Evolutionary conservation across 2,329 filamentous ascomycete species (phyloP).

Genomic region (Diplodia sapinea): DNA sequence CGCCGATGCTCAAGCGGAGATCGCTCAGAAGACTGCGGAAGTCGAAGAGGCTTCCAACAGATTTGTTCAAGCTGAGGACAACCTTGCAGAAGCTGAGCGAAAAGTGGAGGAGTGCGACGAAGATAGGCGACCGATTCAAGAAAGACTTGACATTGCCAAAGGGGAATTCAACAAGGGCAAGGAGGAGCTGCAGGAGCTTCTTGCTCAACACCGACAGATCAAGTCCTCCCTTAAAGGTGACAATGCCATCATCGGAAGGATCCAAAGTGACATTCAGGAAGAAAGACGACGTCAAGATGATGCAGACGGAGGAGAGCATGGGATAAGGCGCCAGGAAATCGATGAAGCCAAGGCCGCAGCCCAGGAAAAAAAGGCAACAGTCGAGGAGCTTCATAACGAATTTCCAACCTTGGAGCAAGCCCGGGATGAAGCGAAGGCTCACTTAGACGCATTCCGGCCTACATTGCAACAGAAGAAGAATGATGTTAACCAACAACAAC

Average conservation of each 20-base stretch:
- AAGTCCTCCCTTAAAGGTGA: constrained; percentile 56
- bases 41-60: constrained; percentile 53
- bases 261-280: constrained; percentile 55
- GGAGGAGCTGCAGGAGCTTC: constrained; percentile 59
- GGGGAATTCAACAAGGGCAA: constrained; percentile 61
- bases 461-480: constrained; percentile 41
- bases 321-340: constrained; percentile 65
- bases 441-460: constrained; percentile 36
- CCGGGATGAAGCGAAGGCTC: constrained; percentile 42
- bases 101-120: constrained; percentile 43
- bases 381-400: constrained; percentile 51
- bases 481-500: constrained; percentile 62
- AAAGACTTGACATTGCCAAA: constrained; percentile 57
- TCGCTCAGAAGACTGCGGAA: constrained; percentile 54
- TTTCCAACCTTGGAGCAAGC: constrained; percentile 44
- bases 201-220: constrained; percentile 66
- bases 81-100: constrained; percentile 46
- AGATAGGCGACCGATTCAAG: constrained; percentile 52
- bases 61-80: constrained; percentile 53
- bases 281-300: constrained; percentile 65
- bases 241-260: constrained; percentile 59
- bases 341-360: constrained; percentile 62
- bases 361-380: constrained; percentile 51
- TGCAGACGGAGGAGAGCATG: constrained; percentile 72
- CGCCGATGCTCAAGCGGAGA: constrained; percentile 42